Evolutionary conservation across 1,139 yeast species (phyloP).

Genomic region (Debaryomyces sp.): DNA sequence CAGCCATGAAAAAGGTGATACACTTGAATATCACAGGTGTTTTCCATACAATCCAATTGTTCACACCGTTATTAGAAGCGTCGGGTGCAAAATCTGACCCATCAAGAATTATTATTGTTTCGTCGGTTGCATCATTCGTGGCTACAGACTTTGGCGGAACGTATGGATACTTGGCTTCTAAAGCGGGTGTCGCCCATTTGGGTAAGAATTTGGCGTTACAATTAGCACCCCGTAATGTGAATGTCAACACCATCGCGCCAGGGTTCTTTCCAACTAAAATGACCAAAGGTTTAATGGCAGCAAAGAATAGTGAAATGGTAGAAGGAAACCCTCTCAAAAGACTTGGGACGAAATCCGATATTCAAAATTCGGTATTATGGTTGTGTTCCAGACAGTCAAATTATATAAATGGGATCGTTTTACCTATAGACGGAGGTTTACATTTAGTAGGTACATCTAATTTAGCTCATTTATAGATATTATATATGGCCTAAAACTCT

Average conservation of each 20-base stretch:
- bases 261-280: slow-evolving; percentile 2
- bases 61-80: slow-evolving; percentile 3
- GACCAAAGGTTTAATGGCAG: background rate
- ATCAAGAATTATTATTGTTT: slow-evolving; percentile 5
- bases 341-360: slow-evolving; percentile 2
- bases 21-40: slow-evolving; percentile 3
- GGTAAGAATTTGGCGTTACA: slow-evolving; percentile 8
- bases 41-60: background rate
- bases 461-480: slow-evolving; percentile 1
- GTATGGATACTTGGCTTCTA: slow-evolving; percentile 1
- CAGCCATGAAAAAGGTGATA: slow-evolving; percentile 1
- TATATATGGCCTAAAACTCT: background rate
- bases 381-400: slow-evolving; percentile 6
- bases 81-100: background rate
- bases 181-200: slow-evolving; percentile 1
- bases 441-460: slow-evolving; percentile 3
- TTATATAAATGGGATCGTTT: slow-evolving; percentile 6
- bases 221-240: slow-evolving; percentile 5
- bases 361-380: slow-evolving; percentile 5
- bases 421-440: slow-evolving; percentile 4
- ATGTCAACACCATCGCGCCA: slow-evolving; percentile 5
- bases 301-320: background rate
- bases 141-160: slow-evolving; percentile 6
- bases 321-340: slow-evolving; percentile 6
- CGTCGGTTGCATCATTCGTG: slow-evolving; percentile 3